Percentiles rank a stretch among this genome's conserved stretches.
These are phyloP conservation scores for Yamadazyma friedrichii DNA, from an alignment of 1,139 yeast genomes.

Conservation along the genomic window DNA sequence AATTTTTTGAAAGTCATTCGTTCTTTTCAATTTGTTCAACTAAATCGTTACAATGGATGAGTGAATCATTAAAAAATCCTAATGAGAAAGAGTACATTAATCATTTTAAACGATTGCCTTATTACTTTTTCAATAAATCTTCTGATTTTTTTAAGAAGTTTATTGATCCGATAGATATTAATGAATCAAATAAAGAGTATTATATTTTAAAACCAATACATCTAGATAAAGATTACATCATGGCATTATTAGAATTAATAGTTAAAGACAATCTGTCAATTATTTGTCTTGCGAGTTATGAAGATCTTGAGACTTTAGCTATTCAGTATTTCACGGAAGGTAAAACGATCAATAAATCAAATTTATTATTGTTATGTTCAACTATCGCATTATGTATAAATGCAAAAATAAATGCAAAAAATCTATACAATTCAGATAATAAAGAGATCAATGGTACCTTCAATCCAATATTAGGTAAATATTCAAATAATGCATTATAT, in stretches of 20 bases:
- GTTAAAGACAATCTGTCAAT: slow-evolving; percentile 10
- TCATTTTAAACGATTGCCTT: slow-evolving; percentile 34
- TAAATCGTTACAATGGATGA: slow-evolving; percentile 38
- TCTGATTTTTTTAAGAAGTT: slow-evolving; percentile 26
- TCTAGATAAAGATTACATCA: slow-evolving; percentile 21
- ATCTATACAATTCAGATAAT: background rate
- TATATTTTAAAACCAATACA: slow-evolving; percentile 30
- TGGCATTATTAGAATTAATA: slow-evolving; percentile 24
- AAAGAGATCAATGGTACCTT: background rate
- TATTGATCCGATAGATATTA: slow-evolving; percentile 33
- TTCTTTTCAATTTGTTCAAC: slow-evolving; percentile 36
- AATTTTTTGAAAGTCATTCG: slow-evolving; percentile 40
- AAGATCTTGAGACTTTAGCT: slow-evolving; percentile 19
- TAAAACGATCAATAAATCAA: slow-evolving; percentile 9
- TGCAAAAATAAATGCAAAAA: slow-evolving; percentile 13
- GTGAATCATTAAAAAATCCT: slow-evolving; percentile 23
- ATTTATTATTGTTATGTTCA: slow-evolving; percentile 10
- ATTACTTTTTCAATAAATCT: slow-evolving; percentile 22
- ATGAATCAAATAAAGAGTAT: slow-evolving; percentile 18
- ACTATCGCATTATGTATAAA: slow-evolving; percentile 8
- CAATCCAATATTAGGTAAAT: slow-evolving; percentile 3
- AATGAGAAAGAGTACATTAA: slow-evolving; percentile 19
- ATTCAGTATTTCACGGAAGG: slow-evolving; percentile 18
- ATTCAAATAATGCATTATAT: slow-evolving; percentile 12
- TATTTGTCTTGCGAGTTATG: slow-evolving; percentile 16